phyloP scores from a whole-genome alignment of 2,329 filamentous ascomycete species.

The Aspergillus chevalieri region DNA sequence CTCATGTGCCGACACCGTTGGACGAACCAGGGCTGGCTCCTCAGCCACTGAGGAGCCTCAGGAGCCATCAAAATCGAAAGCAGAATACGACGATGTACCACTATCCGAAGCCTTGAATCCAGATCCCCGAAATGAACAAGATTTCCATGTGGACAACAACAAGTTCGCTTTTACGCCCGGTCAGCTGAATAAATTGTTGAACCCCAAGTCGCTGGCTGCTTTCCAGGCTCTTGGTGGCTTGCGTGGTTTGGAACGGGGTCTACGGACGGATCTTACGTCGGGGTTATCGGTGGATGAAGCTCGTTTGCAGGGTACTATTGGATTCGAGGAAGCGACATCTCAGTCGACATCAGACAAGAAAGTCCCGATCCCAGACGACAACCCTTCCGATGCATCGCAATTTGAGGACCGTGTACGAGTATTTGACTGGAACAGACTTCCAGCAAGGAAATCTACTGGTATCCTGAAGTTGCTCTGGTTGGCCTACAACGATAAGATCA shows the following conservation, averaged over 20 bases:
- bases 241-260: conserved; percentile 68
- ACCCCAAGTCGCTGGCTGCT: conserved; percentile 78
- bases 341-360: conserved; percentile 10
- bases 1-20: conserved; percentile 28
- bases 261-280: conserved; percentile 64
- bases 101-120: conserved; percentile 60
- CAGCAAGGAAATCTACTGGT: conserved; percentile 57
- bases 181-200: conserved; percentile 78
- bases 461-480: conserved; percentile 59
- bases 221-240: conserved; percentile 77
- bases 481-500: conserved; percentile 67
- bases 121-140: conserved; percentile 67
- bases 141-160: conserved; percentile 71
- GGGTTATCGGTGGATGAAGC: conserved; percentile 75
- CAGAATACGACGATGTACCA: conserved; percentile 33
- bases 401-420: conserved; percentile 55
- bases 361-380: background rate
- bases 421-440: conserved; percentile 57
- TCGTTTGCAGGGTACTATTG: conserved; percentile 56
- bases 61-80: conserved; percentile 7
- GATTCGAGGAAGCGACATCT: conserved; percentile 63
- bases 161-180: conserved; percentile 75
- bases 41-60: conserved; percentile 13
- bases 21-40: conserved; percentile 30
- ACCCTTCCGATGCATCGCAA: conserved; percentile 16